Evolutionary conservation across 495 filamentous ascomycete genomes (phyloP), one percentile per base, ranked within the genome.

Genomic region (Penicillium antarcticum): DNA sequence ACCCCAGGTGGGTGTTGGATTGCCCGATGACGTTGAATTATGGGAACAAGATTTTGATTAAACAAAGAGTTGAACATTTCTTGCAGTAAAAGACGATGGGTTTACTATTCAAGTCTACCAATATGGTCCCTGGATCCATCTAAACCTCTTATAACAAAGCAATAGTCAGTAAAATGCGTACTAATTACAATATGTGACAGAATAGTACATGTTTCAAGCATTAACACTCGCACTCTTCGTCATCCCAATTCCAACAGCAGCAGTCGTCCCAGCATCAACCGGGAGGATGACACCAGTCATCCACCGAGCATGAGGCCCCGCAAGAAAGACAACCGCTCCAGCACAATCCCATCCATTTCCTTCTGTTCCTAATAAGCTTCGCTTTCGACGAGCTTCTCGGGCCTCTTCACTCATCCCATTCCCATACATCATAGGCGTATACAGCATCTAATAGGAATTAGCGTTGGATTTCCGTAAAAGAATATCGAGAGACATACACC

Each of bases 371-470:
- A 83, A 57, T 29, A 84, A 61, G 58, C 76, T 83, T 33, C 75
- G 56, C 32, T 70, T 68, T 26, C 64, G 71, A 24, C 81, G 58
- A 17, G 74, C 70, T 34, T 73, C 66, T 45, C 81, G 53, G 5
- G 66, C 61, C 48, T 80, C 74, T 17, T 73, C 65, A 23, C 62
- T 77, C 75, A 82, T 81, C 0, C 77, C 78, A 6, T 67, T 63
- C 2, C 59, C 68, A 51, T 77, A 78, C 69, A 83, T 77, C 80
- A 83, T 83, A 0, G 81, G 79, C n/a, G 79, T 83, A 46, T 76
- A 84, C 5, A 84, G 66, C 77, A 82, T 81, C 44, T 63, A 45
- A 45, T 10, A 12, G 17, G 3, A 44, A 3, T 55, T 31, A 50
- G 40, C 12, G 16, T 41, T 12, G 0, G 4, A 21, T 11, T 23